Percentiles rank a stretch among this genome's conserved stretches.
Evolutionary conservation across 2,329 filamentous ascomycete species (phyloP).

Genomic region (Colletotrichum paranaense): DNA sequence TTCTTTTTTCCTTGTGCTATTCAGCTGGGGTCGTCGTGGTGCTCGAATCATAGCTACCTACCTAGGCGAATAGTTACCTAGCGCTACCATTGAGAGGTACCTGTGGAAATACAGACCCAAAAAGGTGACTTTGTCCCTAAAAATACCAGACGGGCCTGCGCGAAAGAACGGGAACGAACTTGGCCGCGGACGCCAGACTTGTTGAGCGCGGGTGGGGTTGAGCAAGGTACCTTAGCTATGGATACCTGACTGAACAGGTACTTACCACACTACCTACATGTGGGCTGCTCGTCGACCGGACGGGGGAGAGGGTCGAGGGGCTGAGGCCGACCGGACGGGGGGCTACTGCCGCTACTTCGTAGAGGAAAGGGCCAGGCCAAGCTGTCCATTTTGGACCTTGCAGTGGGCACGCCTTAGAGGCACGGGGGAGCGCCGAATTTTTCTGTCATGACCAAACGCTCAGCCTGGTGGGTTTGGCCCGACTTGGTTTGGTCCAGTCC

Average conservation of each 20-base stretch:
- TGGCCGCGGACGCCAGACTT: slow-evolving; percentile 20
- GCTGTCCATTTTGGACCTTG: slow-evolving; percentile 16
- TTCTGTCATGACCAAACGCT: neutral
- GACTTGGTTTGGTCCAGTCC: neutral
- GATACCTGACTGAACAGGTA: too few relatives aligned
- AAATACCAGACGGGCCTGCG: neutral
- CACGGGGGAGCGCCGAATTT: too few relatives aligned
- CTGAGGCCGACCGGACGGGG: slow-evolving; percentile 25
- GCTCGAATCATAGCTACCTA: neutral
- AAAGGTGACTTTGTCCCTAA: neutral
- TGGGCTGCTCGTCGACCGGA: neutral
- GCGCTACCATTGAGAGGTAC: neutral
- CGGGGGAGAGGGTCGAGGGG: slow-evolving; percentile 17
- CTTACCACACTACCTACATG: neutral
- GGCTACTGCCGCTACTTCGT: neutral
- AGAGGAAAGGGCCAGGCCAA: slow-evolving; percentile 16
- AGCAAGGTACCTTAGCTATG: neutral
- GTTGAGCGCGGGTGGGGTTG: slow-evolving; percentile 25
- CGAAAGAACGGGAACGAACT: slow-evolving; percentile 18
- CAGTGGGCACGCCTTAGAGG: too few relatives aligned
- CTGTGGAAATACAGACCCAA: neutral
- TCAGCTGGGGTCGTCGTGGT: neutral
- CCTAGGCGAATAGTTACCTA: neutral
- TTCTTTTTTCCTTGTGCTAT: neutral
- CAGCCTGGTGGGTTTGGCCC: slow-evolving; percentile 13